A percentile compares a stretch with the other conserved stretches of the same genome.
phyloP scores from a whole-genome alignment of 305 asterid genomes.

The Fraxinus baroniana region DNA sequence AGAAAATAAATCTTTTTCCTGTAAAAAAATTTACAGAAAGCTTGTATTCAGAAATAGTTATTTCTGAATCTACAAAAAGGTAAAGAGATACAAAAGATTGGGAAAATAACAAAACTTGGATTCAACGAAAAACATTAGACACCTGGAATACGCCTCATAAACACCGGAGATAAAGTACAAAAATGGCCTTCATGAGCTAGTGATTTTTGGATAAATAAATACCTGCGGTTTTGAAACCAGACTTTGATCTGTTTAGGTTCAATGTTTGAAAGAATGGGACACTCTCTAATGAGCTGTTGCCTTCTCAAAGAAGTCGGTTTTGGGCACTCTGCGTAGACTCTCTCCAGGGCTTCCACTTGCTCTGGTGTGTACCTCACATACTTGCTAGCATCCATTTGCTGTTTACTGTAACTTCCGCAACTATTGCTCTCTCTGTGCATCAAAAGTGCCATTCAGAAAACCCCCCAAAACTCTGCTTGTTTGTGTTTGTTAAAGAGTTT shows the following conservation, averaged over 20 bases:
- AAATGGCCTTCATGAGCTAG: background rate
- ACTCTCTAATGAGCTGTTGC: slow-evolving; percentile 89
- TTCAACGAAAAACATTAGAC: background rate
- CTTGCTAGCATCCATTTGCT: slow-evolving; percentile 83
- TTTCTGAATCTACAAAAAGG: background rate
- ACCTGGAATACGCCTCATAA: background rate
- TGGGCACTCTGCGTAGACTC: slow-evolving; percentile 87
- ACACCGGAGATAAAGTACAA: background rate
- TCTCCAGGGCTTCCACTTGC: slow-evolving; percentile 94
- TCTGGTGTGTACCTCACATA: slow-evolving; percentile 95
- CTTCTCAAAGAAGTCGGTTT: slow-evolving; percentile 90
- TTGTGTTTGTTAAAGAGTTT: background rate
- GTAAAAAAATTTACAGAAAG: background rate
- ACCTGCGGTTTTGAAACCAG: slow-evolving; percentile 99
- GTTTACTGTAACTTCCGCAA: slow-evolving; percentile 42
- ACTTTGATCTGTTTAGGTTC: slow-evolving; percentile 98
- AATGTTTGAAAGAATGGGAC: slow-evolving; percentile 82
- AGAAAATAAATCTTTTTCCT: background rate
- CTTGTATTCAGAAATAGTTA: background rate
- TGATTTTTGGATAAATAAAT: background rate
- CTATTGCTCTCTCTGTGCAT: slow-evolving; percentile 57
- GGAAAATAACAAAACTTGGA: background rate
- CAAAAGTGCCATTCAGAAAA: slow-evolving; percentile 44
- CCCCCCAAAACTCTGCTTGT: slow-evolving; percentile 15
- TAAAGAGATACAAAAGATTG: background rate